A percentile compares a stretch with the other conserved stretches of the same genome.
Evolutionary conservation across 345 rosid species (phyloP).

Genomic region (Eutrema japonicum): DNA sequence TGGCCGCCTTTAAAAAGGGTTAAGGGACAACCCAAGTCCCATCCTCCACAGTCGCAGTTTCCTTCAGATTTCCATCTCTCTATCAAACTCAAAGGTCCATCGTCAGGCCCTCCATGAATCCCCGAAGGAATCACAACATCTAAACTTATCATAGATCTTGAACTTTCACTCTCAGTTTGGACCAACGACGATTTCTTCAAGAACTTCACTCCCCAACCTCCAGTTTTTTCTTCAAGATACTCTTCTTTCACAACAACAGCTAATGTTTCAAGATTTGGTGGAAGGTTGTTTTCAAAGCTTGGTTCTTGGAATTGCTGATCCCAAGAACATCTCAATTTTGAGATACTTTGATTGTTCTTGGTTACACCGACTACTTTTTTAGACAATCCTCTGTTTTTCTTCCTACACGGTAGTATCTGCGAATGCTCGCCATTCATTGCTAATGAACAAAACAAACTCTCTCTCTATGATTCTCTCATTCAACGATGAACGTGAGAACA

Average conservation of each 20-base stretch:
- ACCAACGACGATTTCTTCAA: slow-evolving; percentile 50
- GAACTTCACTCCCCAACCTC: slow-evolving; percentile 94
- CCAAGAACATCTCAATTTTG: slow-evolving; percentile 52
- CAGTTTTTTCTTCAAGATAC: slow-evolving; percentile 41
- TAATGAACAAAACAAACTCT: slow-evolving; percentile 63
- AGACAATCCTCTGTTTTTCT: slow-evolving; percentile 57
- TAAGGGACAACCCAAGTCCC: slow-evolving; percentile 90
- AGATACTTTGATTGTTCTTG: slow-evolving; percentile 53
- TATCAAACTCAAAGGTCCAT: slow-evolving; percentile 71
- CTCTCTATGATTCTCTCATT: slow-evolving; percentile 59
- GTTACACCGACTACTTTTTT: slow-evolving; percentile 56
- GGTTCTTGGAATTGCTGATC: slow-evolving; percentile 49
- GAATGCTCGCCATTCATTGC: slow-evolving; percentile 46
- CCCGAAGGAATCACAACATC: slow-evolving; percentile 79
- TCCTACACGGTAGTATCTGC: slow-evolving; percentile 40
- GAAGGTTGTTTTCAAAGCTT: slow-evolving; percentile 49
- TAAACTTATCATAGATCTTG: slow-evolving; percentile 49
- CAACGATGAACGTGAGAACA: slow-evolving; percentile 43
- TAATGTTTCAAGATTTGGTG: slow-evolving; percentile 67
- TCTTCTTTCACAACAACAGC: slow-evolving; percentile 68
- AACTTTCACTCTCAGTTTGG: slow-evolving; percentile 39
- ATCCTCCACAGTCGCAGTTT: slow-evolving; percentile 88
- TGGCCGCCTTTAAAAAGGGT: slow-evolving; percentile 53
- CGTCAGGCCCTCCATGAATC: slow-evolving; percentile 69
- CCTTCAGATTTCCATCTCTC: slow-evolving; percentile 87